Evolutionary conservation across 1,139 yeast species (phyloP).

Genomic region (Debaryomyces psychrophilus): DNA sequence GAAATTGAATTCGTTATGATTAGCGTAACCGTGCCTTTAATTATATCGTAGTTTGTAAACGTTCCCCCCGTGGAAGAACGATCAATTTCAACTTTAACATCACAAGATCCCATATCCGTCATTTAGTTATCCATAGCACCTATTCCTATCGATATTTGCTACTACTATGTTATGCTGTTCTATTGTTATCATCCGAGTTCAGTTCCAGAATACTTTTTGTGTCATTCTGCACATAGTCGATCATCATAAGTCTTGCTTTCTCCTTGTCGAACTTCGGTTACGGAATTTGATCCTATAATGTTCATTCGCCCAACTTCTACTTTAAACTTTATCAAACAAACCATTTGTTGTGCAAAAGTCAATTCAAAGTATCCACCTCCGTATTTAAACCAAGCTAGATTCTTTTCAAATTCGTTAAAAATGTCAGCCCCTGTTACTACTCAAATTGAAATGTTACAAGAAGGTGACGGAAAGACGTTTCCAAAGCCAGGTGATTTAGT

Average conservation of each 20-base stretch:
- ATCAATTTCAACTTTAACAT: conserved; percentile 43
- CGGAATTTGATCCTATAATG: neutral
- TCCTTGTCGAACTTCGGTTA: neutral
- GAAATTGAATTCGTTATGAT: conserved; percentile 50
- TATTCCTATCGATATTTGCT: neutral
- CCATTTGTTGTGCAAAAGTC: neutral
- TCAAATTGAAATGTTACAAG: conserved; percentile 48
- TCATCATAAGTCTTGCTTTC: conserved; percentile 3
- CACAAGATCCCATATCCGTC: conserved; percentile 18
- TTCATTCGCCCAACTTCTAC: neutral
- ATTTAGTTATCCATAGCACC: neutral
- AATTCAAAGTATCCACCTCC: neutral
- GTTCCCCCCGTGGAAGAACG: conserved; percentile 42
- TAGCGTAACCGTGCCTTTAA: conserved; percentile 52
- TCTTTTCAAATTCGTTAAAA: conserved; percentile 9
- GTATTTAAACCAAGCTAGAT: conserved; percentile 4
- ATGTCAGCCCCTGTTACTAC: conserved; percentile 50
- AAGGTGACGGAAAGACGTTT: conserved; percentile 83
- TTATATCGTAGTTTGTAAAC: conserved; percentile 54
- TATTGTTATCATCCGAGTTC: neutral
- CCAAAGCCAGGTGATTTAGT: conserved; percentile 86
- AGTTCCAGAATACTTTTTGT: neutral
- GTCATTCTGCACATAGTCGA: neutral
- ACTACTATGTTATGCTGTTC: neutral
- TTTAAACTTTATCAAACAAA: conserved; percentile 5